A percentile compares a stretch with the other conserved stretches of the same genome.
Evolutionary conservation across 2,329 filamentous ascomycete species (phyloP).

Genomic region (Neopestalotiopsis rosae): DNA sequence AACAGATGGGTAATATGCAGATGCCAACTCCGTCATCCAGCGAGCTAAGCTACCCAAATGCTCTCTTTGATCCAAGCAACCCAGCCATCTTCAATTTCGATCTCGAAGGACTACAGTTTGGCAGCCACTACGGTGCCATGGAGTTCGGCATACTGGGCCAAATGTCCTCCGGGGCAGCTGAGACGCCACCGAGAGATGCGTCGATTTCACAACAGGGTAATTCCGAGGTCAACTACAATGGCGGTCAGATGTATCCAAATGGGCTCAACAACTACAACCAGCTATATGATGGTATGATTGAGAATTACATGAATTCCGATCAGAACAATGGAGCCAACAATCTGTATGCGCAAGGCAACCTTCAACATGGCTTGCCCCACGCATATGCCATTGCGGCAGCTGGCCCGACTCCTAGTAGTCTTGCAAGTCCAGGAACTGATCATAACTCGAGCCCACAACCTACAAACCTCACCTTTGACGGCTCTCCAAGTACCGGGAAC

Average conservation of each 20-base stretch:
- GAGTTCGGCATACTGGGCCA: conserved; percentile 97
- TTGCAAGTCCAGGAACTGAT: conserved; percentile 69
- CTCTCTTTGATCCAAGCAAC: conserved; percentile 88
- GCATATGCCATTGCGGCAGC: conserved; percentile 69
- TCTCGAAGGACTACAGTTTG: conserved; percentile 91
- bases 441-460: conserved; percentile 65
- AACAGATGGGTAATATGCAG: conserved; percentile 51
- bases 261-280: conserved; percentile 55
- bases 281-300: conserved; percentile 56
- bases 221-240: conserved; percentile 45
- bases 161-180: conserved; percentile 90
- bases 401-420: conserved; percentile 55
- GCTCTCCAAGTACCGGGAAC: conserved; percentile 52
- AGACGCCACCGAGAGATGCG: conserved; percentile 73
- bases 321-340: conserved; percentile 47
- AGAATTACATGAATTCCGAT: conserved; percentile 60
- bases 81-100: conserved; percentile 96
- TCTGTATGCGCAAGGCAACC: conserved; percentile 60
- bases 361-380: conserved; percentile 67
- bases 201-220: conserved; percentile 47
- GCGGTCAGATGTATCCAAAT: conserved; percentile 54
- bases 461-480: conserved; percentile 58
- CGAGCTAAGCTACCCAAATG: conserved; percentile 56
- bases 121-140: conserved; percentile 92
- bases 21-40: conserved; percentile 52